Percentiles rank a stretch among this genome's conserved stretches.
phyloP scores from a whole-genome alignment of 352 stramenopile species.

The Globisporangium recalcitrans region DNA sequence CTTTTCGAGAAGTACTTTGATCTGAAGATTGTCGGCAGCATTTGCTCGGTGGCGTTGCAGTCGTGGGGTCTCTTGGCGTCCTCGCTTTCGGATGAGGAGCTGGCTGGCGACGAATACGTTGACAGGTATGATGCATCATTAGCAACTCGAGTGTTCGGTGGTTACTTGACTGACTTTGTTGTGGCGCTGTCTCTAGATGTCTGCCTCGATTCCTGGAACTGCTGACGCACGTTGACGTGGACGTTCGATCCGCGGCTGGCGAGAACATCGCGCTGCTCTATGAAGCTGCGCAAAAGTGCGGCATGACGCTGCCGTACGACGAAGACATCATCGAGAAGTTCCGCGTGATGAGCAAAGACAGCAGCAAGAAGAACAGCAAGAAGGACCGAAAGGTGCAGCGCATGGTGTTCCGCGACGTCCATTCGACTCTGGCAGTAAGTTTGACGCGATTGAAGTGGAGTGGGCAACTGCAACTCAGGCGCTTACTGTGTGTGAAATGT shows the following conservation, averaged over 20 bases:
- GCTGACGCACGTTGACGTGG: conserved; percentile 74
- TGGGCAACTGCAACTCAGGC: not conserved
- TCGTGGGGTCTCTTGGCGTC: conserved; percentile 75
- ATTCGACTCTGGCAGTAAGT: conserved; percentile 69
- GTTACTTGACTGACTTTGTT: not conserved
- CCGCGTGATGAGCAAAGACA: conserved; percentile 81
- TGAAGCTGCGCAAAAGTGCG: conserved; percentile 51
- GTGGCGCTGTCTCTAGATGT: conserved; percentile 32
- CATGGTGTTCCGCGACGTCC: conserved; percentile 79
- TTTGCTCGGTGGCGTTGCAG: conserved; percentile 61
- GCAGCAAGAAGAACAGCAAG: conserved; percentile 88
- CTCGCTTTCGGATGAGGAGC: conserved; percentile 43
- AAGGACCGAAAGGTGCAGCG: conserved; percentile 85
- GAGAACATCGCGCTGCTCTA: conserved; percentile 86
- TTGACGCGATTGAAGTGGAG: not conserved
- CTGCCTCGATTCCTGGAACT: conserved; percentile 66
- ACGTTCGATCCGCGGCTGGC: conserved; percentile 70
- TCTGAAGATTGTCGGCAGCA: conserved; percentile 51
- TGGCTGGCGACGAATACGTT: conserved; percentile 47
- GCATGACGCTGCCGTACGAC: conserved; percentile 45
- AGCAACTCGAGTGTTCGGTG: not conserved
- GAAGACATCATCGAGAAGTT: conserved; percentile 70
- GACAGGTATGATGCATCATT: conserved; percentile 38
- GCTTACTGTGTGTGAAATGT: not conserved
- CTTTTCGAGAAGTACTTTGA: conserved; percentile 70